phyloP scores from a whole-genome alignment of 2,329 filamentous ascomycete genomes.

The Botrytis medusae region DNA sequence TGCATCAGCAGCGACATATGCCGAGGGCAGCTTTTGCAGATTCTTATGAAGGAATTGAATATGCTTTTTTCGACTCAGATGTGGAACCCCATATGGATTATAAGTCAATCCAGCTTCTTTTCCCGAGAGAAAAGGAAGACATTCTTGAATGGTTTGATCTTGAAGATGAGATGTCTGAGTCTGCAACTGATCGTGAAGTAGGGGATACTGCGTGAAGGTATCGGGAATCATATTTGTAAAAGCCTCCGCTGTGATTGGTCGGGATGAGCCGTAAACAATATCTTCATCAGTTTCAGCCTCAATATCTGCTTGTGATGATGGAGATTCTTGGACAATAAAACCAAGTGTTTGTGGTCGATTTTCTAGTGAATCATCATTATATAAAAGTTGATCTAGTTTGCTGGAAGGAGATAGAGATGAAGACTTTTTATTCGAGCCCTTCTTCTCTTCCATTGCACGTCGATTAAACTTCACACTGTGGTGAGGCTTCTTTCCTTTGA shows the following conservation, averaged over 20 bases:
- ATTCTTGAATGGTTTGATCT: constrained; percentile 65
- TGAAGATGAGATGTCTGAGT: constrained; percentile 71
- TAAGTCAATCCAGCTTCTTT: constrained; percentile 49
- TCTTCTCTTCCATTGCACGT: constrained; percentile 28
- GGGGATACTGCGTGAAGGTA: constrained; percentile 58
- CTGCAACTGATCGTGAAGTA: constrained; percentile 62
- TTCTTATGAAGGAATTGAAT: constrained; percentile 60
- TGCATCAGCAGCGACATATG: constrained; percentile 76
- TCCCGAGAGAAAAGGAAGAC: constrained; percentile 64
- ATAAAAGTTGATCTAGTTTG: constrained; percentile 23
- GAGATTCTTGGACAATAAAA: constrained; percentile 28
- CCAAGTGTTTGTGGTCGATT: constrained; percentile 24
- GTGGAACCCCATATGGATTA: constrained; percentile 73
- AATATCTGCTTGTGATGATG: constrained; percentile 17
- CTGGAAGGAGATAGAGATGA: constrained; percentile 23
- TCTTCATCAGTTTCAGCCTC: constrained; percentile 23
- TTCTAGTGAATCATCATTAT: constrained; percentile 23
- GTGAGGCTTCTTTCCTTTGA: constrained; percentile 37
- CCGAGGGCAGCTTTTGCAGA: constrained; percentile 62
- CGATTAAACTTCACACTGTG: constrained; percentile 37
- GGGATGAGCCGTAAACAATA: constrained; percentile 22
- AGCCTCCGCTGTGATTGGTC: constrained; percentile 25
- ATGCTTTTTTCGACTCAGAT: constrained; percentile 65
- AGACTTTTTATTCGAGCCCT: constrained; percentile 2
- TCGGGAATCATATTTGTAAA: constrained; percentile 47